These are phyloP conservation scores for Trichopus zeylanicus DNA, from an alignment of 116 monocot genomes.

Conservation along the genomic window DNA sequence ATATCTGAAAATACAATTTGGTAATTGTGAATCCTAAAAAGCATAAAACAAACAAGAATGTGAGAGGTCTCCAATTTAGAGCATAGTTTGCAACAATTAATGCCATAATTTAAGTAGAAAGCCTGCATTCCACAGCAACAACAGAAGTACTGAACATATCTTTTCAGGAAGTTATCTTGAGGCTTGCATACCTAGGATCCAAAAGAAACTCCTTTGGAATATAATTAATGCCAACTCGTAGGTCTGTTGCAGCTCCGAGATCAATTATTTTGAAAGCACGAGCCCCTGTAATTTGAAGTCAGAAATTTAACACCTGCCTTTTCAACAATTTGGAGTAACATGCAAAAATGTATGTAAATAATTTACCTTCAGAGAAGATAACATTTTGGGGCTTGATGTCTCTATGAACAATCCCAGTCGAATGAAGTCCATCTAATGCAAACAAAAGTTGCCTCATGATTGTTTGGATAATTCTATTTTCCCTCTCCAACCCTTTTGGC, in stretches of 20 bases:
- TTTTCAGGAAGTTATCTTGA: conserved; percentile 5
- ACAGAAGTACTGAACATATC: neutral
- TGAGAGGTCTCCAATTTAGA: neutral
- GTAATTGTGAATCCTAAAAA: neutral
- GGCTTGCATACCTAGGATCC: conserved; percentile 63
- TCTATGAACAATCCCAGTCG: conserved; percentile 90
- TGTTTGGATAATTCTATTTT: conserved; percentile 90
- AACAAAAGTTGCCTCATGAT: conserved; percentile 92
- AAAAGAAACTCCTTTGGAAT: conserved; percentile 92
- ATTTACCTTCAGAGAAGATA: conserved; percentile 84
- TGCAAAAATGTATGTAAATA: neutral
- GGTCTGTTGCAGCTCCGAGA: conserved; percentile 91
- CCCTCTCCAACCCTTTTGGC: conserved; percentile 68
- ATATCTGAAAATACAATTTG: conserved; percentile 62
- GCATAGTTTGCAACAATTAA: neutral
- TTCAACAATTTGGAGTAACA: neutral
- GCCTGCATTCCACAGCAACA: neutral
- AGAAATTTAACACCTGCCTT: neutral
- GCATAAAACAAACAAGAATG: neutral
- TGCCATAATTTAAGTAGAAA: neutral
- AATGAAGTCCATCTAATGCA: conserved; percentile 92
- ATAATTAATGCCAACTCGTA: conserved; percentile 92
- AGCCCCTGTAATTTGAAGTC: conserved; percentile 23
- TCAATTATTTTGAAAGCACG: conserved; percentile 94
- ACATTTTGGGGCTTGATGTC: conserved; percentile 96